These are phyloP conservation scores for Triticum urartu DNA, from an alignment of 176 grass and related monocot species.

Conservation along the genomic window DNA sequence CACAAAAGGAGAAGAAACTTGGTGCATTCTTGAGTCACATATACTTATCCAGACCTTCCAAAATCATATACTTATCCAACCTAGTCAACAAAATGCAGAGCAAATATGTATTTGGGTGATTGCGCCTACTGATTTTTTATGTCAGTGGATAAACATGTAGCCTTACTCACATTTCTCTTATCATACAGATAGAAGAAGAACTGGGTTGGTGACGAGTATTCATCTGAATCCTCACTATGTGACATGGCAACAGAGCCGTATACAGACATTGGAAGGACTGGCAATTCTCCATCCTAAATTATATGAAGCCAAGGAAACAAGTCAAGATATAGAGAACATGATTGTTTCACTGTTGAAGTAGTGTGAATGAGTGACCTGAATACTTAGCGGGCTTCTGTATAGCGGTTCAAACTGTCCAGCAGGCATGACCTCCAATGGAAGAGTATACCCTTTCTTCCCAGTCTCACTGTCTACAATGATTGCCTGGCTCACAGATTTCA, in stretches of 20 bases:
- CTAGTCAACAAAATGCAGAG: background rate
- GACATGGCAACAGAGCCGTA: slow-evolving; percentile 94
- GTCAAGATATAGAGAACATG: background rate
- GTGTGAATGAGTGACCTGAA: slow-evolving; percentile 57
- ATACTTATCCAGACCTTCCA: background rate
- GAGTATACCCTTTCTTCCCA: slow-evolving; percentile 55
- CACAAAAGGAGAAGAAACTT: background rate
- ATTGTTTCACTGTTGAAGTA: background rate
- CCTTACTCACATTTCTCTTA: slow-evolving; percentile 84
- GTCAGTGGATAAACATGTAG: background rate
- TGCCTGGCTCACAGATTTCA: slow-evolving; percentile 87
- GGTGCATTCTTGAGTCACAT: background rate
- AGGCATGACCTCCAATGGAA: slow-evolving; percentile 88
- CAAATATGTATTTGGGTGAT: background rate
- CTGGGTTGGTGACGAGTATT: slow-evolving; percentile 82
- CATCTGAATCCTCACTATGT: slow-evolving; percentile 80
- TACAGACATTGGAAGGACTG: slow-evolving; percentile 91
- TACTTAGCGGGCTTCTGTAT: slow-evolving; percentile 79
- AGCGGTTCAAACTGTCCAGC: slow-evolving; percentile 94
- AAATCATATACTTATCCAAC: background rate
- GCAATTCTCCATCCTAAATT: slow-evolving; percentile 85
- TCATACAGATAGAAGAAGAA: slow-evolving; percentile 99
- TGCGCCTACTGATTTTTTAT: background rate
- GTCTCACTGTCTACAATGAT: slow-evolving; percentile 69
- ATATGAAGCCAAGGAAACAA: slow-evolving; percentile 3